phyloP scores from a whole-genome alignment of 2,329 filamentous ascomycete genomes.

The Microsporum audouinii region DNA sequence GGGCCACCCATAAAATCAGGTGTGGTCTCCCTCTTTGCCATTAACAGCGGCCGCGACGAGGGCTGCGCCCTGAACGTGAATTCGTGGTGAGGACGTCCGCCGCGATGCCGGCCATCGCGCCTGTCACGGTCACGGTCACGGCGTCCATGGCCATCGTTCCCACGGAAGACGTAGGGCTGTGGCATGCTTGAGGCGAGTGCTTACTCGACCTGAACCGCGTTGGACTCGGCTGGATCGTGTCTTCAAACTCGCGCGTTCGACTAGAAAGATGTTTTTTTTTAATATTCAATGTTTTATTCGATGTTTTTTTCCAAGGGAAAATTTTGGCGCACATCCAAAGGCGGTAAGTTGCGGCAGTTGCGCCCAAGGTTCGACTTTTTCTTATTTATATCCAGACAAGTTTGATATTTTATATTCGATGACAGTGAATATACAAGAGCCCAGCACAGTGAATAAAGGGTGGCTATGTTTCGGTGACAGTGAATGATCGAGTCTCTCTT shows the following conservation, averaged over 20 bases:
- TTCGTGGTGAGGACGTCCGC: constrained; percentile 19
- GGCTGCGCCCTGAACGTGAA: constrained; percentile 34
- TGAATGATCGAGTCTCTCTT: background rate
- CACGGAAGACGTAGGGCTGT: constrained; percentile 20
- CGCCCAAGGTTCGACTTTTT: background rate
- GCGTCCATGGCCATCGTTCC: constrained; percentile 20
- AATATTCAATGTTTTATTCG: background rate
- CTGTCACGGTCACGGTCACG: background rate
- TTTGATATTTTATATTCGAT: background rate
- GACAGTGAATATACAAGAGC: background rate
- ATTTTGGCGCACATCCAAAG: background rate
- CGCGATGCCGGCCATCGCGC: constrained; percentile 4
- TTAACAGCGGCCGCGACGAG: constrained; percentile 29
- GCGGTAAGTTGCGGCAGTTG: constrained; percentile 1
- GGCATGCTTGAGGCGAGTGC: background rate
- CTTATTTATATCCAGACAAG: background rate
- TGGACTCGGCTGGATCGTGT: background rate
- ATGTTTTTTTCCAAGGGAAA: background rate
- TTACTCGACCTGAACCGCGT: background rate
- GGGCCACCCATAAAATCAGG: constrained; percentile 25
- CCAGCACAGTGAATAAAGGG: background rate
- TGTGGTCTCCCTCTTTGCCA: constrained; percentile 24
- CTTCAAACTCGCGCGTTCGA: background rate
- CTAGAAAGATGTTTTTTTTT: background rate
- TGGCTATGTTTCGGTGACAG: background rate